These are phyloP conservation scores for Geranium rotundifolium DNA, from an alignment of 345 rosid genomes.

Conservation along the genomic window DNA sequence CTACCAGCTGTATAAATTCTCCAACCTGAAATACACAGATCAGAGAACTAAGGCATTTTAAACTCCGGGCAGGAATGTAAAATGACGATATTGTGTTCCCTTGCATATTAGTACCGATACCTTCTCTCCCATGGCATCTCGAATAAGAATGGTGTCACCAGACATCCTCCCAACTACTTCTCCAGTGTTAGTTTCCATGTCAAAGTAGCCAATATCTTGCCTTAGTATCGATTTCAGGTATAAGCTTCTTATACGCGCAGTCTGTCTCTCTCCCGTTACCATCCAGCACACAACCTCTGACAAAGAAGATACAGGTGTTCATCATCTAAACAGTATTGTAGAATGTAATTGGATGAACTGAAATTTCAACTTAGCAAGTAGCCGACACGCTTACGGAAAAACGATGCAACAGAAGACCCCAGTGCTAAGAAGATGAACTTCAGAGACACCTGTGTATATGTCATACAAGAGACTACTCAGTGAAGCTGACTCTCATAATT, in stretches of 20 bases:
- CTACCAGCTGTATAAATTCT: slow-evolving; percentile 39
- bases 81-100: not conserved
- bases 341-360: too few species aligned
- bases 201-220: slow-evolving; percentile 62
- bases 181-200: slow-evolving; percentile 52
- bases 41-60: not conserved
- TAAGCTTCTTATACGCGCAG: slow-evolving; percentile 41
- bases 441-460: slow-evolving; percentile 32
- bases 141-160: slow-evolving; percentile 66
- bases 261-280: slow-evolving; percentile 64
- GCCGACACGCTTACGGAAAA: slow-evolving; percentile 41
- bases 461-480: not conserved
- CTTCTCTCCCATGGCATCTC: slow-evolving; percentile 72
- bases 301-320: not conserved
- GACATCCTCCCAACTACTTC: slow-evolving; percentile 62
- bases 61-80: not conserved
- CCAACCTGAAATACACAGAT: slow-evolving; percentile 42
- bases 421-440: slow-evolving; percentile 51
- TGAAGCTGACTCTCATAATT: too few species aligned
- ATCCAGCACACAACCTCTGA: slow-evolving; percentile 77
- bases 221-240: slow-evolving; percentile 53
- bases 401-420: slow-evolving; percentile 40
- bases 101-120: slow-evolving; percentile 12
- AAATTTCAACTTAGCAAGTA: too few species aligned
- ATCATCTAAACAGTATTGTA: too few species aligned